phyloP scores from a whole-genome alignment of 805 yeast genomes.

The Suhomyces sp. region DNA sequence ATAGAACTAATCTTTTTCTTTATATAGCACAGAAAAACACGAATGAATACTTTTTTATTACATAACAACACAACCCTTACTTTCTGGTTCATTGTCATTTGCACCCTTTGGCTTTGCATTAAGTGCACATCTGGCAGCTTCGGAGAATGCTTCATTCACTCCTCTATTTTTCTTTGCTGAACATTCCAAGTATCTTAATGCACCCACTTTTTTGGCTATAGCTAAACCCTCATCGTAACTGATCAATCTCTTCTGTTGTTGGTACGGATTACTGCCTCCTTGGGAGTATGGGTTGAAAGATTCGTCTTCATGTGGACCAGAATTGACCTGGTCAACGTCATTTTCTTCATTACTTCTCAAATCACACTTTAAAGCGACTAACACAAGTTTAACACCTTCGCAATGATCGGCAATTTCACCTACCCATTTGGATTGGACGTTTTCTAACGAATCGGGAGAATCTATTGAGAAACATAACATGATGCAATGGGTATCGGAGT shows the following conservation, averaged over 20 bases:
- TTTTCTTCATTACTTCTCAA: slow-evolving; percentile 66
- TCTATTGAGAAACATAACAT: slow-evolving; percentile 96
- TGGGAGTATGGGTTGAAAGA: slow-evolving; percentile 32
- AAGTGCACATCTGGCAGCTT: slow-evolving; percentile 95
- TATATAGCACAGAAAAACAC: no score
- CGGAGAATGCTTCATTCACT: slow-evolving; percentile 98
- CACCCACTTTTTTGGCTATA: slow-evolving; percentile 91
- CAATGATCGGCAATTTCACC: slow-evolving; percentile 97
- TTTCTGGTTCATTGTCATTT: slow-evolving; percentile 45
- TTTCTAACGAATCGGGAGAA: slow-evolving; percentile 89
- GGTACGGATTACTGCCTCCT: slow-evolving; percentile 35
- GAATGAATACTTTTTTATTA: slow-evolving; percentile 15
- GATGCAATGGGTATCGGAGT: slow-evolving; percentile 94
- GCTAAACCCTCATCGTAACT: slow-evolving; percentile 91
- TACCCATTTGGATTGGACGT: slow-evolving; percentile 95
- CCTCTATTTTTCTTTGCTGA: slow-evolving; percentile 96
- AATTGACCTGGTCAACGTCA: slow-evolving; percentile 15
- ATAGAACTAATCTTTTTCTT: no score
- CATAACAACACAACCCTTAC: slow-evolving; percentile 41
- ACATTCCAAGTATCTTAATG: slow-evolving; percentile 91
- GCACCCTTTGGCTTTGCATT: slow-evolving; percentile 84
- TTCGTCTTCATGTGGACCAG: slow-evolving; percentile 36
- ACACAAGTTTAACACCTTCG: slow-evolving; percentile 89
- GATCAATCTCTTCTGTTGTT: slow-evolving; percentile 54
- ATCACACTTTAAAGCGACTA: slow-evolving; percentile 95